Evolutionary conservation across 1,284 basidiomycete genomes (phyloP), one percentile per base, ranked within the genome.

Genomic region (Dichomitus squalens): DNA sequence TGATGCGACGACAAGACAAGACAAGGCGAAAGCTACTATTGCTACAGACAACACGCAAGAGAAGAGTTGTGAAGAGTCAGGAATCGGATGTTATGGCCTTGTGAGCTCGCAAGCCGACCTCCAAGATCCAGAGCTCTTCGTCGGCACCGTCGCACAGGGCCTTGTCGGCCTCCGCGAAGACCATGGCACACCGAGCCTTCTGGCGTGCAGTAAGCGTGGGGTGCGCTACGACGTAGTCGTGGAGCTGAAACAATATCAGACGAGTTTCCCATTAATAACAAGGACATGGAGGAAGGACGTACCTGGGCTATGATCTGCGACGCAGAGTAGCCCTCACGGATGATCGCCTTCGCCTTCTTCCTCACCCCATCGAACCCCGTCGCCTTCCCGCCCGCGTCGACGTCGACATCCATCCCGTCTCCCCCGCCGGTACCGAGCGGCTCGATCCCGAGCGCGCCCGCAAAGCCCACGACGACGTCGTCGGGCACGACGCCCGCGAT

Each of bases 141-240:
- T 99, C 96, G n/a, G 93, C 96, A 1, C 97, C 97, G 67, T 99
- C 96, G 62, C 92, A 94, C 41, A 99, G 77, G 0, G 93, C 93
- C 73, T 99, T 98, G 78, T 99, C 97, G 36, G 94, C 94, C 72
- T 96, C 94, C 3, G 95, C 96, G 61, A 99, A 90, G 7, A 87
- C 86, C 18, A 98, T 76, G 1, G 92, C 93, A 61, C 92, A 92
- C 29, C 79, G 78, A 1, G 93, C 85, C 73, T 99, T 99, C 63
- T 93, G 88, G 39, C 86, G 82, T 12, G 92, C 87, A 35, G 86
- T 84, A 57, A 99, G 75, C 0, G 88, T 86, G 1, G 92, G 90
- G 70, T 98, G 89, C 6, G 85, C 79, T 46, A 97, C 84, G 55
- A 98, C 80, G 29, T 94, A 79, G 72, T 99, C 97, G 72, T 99